These are phyloP conservation scores for Capronia coronata DNA, from an alignment of 2,329 filamentous ascomycete species.

Conservation along the genomic window DNA sequence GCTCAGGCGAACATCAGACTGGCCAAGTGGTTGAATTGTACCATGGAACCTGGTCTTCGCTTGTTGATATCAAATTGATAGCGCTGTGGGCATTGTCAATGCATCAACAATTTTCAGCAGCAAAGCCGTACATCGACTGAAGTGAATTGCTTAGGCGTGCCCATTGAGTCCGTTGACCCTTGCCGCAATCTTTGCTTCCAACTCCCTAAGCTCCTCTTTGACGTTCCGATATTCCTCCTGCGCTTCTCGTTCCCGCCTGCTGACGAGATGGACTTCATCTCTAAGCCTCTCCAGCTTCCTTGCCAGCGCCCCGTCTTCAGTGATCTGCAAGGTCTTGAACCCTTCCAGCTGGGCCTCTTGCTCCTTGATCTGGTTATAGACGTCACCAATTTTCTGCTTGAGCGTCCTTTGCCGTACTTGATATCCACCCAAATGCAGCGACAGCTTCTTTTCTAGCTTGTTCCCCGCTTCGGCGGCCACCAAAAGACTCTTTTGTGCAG, in stretches of 20 bases:
- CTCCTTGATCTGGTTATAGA: constrained; percentile 66
- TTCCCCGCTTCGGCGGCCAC: constrained; percentile 70
- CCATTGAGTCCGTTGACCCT: constrained; percentile 10
- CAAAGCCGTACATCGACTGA: no score
- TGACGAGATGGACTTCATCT: constrained; percentile 76
- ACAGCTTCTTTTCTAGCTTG: constrained; percentile 90
- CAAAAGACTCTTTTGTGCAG: constrained; percentile 66
- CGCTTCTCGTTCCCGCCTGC: constrained; percentile 75
- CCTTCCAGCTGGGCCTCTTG: constrained; percentile 64
- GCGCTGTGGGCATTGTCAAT: neutral
- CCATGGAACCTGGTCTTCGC: neutral
- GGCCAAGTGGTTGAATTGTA: no score
- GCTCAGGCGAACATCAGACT: no score
- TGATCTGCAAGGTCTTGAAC: constrained; percentile 68
- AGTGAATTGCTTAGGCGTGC: neutral
- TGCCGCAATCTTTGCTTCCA: constrained; percentile 35
- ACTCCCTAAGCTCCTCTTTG: constrained; percentile 67
- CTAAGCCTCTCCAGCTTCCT: constrained; percentile 67
- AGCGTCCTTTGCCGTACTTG: constrained; percentile 76
- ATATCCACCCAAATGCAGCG: constrained; percentile 81
- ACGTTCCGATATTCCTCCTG: constrained; percentile 75
- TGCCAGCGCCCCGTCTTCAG: constrained; percentile 69
- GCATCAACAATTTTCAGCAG: no score
- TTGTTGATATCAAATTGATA: neutral
- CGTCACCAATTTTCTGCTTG: constrained; percentile 69